Conservation (phyloP, 2,329 filamentous ascomycete genomes). For the Sarocladium brachiariae region DNA sequence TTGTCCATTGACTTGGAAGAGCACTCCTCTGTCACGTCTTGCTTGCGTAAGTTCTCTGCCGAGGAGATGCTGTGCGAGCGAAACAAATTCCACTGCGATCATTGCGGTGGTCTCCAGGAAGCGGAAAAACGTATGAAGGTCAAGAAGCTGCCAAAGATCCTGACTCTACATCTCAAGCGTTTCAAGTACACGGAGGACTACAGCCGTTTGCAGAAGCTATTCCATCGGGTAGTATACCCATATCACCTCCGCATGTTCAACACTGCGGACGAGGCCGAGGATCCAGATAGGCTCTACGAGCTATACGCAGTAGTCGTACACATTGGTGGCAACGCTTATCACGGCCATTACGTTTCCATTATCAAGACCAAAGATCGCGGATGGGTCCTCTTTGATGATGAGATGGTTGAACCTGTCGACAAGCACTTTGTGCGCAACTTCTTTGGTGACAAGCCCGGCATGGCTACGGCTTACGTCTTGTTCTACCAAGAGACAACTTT, state of each 20-base stretch:
- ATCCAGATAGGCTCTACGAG: slow-evolving; percentile 91
- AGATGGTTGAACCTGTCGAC: slow-evolving; percentile 96
- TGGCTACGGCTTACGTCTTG: slow-evolving; percentile 92
- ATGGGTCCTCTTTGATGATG: slow-evolving; percentile 95
- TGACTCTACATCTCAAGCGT: slow-evolving; percentile 88
- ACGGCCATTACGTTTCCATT: slow-evolving; percentile 95
- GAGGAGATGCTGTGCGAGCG: slow-evolving; percentile 98
- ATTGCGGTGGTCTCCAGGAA: slow-evolving; percentile 92
- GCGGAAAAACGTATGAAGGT: slow-evolving; percentile 99
- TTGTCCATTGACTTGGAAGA: slow-evolving; percentile 93
- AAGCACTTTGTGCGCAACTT: slow-evolving; percentile 96
- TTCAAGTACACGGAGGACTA: slow-evolving; percentile 99
- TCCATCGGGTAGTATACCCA: slow-evolving; percentile 93
- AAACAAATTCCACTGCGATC: slow-evolving; percentile 98
- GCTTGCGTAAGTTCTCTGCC: slow-evolving; percentile 89
- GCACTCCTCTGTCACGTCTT: slow-evolving; percentile 93
- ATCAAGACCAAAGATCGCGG: slow-evolving; percentile 95
- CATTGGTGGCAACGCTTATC: slow-evolving; percentile 92
- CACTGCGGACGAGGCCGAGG: slow-evolving; percentile 89
- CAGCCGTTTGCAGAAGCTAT: slow-evolving; percentile 88
- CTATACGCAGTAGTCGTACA: slow-evolving; percentile 96
- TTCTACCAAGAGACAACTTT: slow-evolving; percentile 91
- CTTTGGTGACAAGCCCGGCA: slow-evolving; percentile 85
- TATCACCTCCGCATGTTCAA: slow-evolving; percentile 97
- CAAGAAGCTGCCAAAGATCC: slow-evolving; percentile 82